phyloP scores from a whole-genome alignment of 768 basidiomycete species.

The Russula vinacea region DNA sequence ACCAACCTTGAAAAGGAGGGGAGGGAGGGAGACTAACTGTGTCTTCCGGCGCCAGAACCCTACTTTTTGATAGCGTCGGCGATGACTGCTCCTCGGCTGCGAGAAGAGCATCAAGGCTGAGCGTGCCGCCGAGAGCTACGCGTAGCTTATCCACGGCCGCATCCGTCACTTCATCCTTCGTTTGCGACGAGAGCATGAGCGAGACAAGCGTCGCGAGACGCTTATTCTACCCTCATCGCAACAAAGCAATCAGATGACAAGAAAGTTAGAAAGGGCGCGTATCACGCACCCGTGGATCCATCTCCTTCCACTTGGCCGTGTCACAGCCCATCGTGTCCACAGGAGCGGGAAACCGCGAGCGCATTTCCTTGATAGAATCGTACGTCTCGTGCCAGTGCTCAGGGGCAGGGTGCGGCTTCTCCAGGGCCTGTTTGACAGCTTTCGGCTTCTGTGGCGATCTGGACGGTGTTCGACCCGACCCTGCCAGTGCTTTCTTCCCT shows the following conservation, averaged over 20 bases:
- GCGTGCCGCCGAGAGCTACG: conserved; percentile 66
- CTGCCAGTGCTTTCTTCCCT: background rate
- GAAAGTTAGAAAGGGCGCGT: background rate
- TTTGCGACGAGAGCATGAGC: conserved; percentile 94
- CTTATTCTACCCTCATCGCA: conserved; percentile 50
- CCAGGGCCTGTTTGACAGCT: conserved; percentile 51
- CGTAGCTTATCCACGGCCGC: conserved; percentile 76
- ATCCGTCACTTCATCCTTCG: conserved; percentile 86
- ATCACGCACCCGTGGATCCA: conserved; percentile 56
- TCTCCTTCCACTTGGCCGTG: conserved; percentile 59
- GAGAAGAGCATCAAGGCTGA: conserved; percentile 70
- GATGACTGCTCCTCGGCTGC: conserved; percentile 61
- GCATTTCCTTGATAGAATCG: conserved; percentile 71
- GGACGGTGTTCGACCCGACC: conserved; percentile 27
- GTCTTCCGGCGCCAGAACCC: conserved; percentile 93
- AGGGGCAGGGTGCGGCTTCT: conserved; percentile 64
- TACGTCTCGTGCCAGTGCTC: conserved; percentile 66
- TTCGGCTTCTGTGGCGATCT: conserved; percentile 53
- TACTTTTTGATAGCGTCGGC: conserved; percentile 80
- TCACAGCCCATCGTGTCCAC: conserved; percentile 94
- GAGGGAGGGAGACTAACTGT: conserved; percentile 45
- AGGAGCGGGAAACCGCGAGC: conserved; percentile 67
- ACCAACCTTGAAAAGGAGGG: background rate
- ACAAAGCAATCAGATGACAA: background rate
- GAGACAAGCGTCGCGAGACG: conserved; percentile 86